Percentiles rank a stretch among this genome's conserved stretches.
Conservation (phyloP, 768 basidiomycete genomes). For the Mycena crocata region DNA sequence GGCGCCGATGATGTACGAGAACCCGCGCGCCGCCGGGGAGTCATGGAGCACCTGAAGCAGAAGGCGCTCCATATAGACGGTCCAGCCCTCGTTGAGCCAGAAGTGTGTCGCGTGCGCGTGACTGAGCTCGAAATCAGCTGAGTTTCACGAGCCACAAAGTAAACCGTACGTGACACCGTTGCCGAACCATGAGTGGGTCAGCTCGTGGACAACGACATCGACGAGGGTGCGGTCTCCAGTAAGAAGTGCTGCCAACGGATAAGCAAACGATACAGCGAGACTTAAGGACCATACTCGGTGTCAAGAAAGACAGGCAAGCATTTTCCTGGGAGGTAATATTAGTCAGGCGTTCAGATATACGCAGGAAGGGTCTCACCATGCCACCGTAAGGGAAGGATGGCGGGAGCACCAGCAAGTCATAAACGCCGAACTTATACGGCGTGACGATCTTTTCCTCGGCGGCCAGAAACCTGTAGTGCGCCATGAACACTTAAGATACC, state of each 20-base stretch:
- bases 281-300: conserved; percentile 71
- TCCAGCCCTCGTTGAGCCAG: conserved; percentile 95
- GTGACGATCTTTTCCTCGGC: conserved; percentile 81
- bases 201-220: conserved; percentile 90
- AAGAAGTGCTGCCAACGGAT: conserved; percentile 67
- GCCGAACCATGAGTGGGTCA: conserved; percentile 91
- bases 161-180: conserved; percentile 79
- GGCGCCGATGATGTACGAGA: conserved; percentile 82
- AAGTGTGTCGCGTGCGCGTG: conserved; percentile 83
- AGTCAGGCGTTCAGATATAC: not conserved
- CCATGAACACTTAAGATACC: not conserved
- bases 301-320: conserved; percentile 87
- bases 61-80: conserved; percentile 91
- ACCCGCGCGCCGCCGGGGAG: conserved; percentile 80
- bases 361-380: conserved; percentile 66
- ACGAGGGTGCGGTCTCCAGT: conserved; percentile 89
- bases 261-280: not conserved
- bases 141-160: not conserved
- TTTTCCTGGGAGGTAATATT: conserved; percentile 72
- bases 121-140: conserved; percentile 40
- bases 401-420: conserved; percentile 91
- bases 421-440: conserved; percentile 87
- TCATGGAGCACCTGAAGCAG: conserved; percentile 73
- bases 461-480: conserved; percentile 69
- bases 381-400: conserved; percentile 95